Evolutionary conservation across 331 rosid species (phyloP), one percentile per base, ranked within the genome.

Genomic region (Quercus phellos): DNA sequence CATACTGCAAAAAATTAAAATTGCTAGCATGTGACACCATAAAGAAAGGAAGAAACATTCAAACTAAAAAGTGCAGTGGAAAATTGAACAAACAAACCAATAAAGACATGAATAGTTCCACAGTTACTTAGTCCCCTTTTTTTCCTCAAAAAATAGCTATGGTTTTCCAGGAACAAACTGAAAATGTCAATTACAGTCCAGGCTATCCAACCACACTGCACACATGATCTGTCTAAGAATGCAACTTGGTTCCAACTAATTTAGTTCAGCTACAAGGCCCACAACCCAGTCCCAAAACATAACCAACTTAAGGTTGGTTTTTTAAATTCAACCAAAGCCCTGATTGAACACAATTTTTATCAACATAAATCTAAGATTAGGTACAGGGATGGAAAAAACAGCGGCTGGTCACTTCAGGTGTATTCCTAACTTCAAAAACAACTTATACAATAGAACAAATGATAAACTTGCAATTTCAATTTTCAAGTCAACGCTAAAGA

Each of bases 1-100:
- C 58, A 22, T 72, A 22, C 94, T 93, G 85, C 70, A 81, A 83
- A 53, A 79, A 29, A 8, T 8, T 38, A 38, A 38, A 67, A 56
- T 26, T 27, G 19, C 32, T 19, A 17, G 10, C 54, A 70, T 38
- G 76, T 77, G 63, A 81, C 72, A 61, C 82, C 76, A 74, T 54
- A 35, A 55, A 21, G 63, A 26, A 53, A 14, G 34, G 32, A 21
- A 74, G 32, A 63, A 38, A 38, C 46, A 29, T 27, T 63, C 43
- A 63, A 14, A 4, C 34, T 59, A 22, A 24, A 29, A 5, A 29
- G 18, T 35, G 21, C 68, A 53, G 70, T 70, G 73, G 55, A 11
- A 29, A 46, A 38, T 73, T 32, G 72, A 43, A 17, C 29, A 42
- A 18, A 55, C 12, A 78, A 19, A 59, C 68, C 55, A 34, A 56